phyloP scores from a whole-genome alignment of 2,329 filamentous ascomycete genomes.

The Colletotrichum truncatum region DNA sequence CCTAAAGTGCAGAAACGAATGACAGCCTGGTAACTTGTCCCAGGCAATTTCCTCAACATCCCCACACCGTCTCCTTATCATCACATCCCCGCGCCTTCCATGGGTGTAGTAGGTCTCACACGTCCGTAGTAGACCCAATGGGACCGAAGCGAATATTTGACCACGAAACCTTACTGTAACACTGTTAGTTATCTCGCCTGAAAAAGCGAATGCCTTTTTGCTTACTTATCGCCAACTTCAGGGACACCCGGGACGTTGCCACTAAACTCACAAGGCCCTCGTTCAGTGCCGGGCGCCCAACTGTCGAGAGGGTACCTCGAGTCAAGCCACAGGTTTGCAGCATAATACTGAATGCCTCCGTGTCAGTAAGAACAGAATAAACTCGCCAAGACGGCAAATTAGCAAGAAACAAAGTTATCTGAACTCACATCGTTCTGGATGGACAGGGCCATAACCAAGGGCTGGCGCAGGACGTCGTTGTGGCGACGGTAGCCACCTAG shows the following conservation, averaged over 20 bases:
- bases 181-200: neutral
- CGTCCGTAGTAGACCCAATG: conserved; percentile 48
- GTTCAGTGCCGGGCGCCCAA: neutral
- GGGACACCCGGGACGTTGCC: too few species aligned
- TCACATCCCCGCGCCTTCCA: too few species aligned
- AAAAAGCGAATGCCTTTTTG: neutral
- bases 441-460: conserved; percentile 22
- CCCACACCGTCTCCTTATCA: too few species aligned
- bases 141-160: conserved; percentile 59
- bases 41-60: too few species aligned
- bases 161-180: conserved; percentile 49
- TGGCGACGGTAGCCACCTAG: neutral
- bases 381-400: too few species aligned
- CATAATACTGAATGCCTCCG: neutral
- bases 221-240: neutral
- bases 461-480: neutral
- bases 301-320: neutral
- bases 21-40: too few species aligned
- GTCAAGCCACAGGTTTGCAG: conserved; percentile 23
- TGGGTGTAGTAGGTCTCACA: too few species aligned
- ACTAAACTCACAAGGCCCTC: conserved; percentile 8
- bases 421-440: conserved; percentile 23
- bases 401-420: too few species aligned
- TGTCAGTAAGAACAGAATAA: neutral
- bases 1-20: too few species aligned